Conservation (phyloP, 129 eudicot species). For the Centaurea solstitialis region DNA sequence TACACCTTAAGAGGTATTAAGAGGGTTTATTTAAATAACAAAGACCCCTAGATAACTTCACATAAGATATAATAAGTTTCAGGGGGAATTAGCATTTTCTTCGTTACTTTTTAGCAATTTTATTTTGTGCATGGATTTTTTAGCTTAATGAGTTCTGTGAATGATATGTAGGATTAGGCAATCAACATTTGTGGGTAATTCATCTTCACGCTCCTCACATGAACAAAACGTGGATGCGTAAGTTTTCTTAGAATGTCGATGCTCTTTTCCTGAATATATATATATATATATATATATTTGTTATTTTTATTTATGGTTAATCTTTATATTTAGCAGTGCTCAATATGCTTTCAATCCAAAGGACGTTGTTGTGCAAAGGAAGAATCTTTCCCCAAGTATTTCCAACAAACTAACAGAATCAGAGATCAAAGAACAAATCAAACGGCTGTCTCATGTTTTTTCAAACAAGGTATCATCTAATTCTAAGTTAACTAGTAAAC, state of each 20-base stretch:
- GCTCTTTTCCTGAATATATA: background rate
- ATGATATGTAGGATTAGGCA: conserved; percentile 47
- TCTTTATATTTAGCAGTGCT: conserved; percentile 39
- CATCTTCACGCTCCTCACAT: conserved; percentile 40
- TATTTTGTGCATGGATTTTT: background rate
- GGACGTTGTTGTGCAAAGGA: conserved; percentile 51
- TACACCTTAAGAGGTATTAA: no score
- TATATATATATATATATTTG: background rate
- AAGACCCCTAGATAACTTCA: background rate
- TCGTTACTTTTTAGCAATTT: background rate
- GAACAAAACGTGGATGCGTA: conserved; percentile 75
- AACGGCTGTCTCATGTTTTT: conserved; percentile 57
- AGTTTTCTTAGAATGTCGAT: conserved; percentile 14
- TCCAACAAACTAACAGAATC: conserved; percentile 56
- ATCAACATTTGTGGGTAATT: conserved; percentile 41
- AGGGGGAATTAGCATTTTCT: background rate
- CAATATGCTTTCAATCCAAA: conserved; percentile 83
- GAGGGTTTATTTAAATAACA: no score
- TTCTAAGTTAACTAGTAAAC: background rate
- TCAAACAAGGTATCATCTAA: conserved; percentile 63
- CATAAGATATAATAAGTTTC: background rate
- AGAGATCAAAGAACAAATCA: conserved; percentile 73
- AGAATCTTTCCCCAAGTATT: conserved; percentile 28
- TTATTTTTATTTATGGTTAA: background rate
- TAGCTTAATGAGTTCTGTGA: background rate